Base-by-base conservation (phyloP, 176 grass and related monocot genomes). In the Rhynchospora breviuscula region DNA sequence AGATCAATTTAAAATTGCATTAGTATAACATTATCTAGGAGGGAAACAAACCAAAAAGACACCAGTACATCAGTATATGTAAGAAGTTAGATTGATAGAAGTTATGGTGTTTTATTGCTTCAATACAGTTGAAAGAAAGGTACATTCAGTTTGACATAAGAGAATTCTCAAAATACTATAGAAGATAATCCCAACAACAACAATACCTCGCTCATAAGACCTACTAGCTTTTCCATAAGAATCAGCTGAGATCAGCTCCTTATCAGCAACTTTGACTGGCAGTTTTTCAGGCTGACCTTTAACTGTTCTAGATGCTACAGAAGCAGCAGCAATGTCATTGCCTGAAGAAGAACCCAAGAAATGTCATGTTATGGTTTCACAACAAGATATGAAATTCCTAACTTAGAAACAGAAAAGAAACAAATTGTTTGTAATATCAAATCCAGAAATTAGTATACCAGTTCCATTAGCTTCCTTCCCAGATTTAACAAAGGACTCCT, bases 401-500 rank as follows among this genome's bases (percentile, higher is more conserved):
- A 29, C 79, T 33, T 43, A 66, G 51, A 35, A 71, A 33, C 57
- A 47, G 46, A 79, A 66, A 81, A 47, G 7, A 43, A 71, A 56
- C 45, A 84, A 71, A 22, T 54, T 69, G 49, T 52, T 15, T 64
- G 79, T 29, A 78, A 15, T 85, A 80, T 78, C 17, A 21, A 82
- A 48, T 35, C 67, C 10, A 11, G 23, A 83, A 33, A 78, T 71
- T 14, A 51, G 71, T 54, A 62, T 86, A 95, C 92, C 91, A 84
- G 91, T 89, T 80, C 85, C 33, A 5, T 86, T 81, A 83, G 54
- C 84, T 84, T 93, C 82, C 74, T 93, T 93, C 43, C 78, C 58
- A 85, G 93, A 88, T 90, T 94, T 95, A n/a, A 91, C 89, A 78
- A 93, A 85, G 26, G 89, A 88, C 81, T 97, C 87, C 68, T 69